Evolutionary conservation across 768 basidiomycete species (phyloP).

Genomic region (Psilocybe azurescens): DNA sequence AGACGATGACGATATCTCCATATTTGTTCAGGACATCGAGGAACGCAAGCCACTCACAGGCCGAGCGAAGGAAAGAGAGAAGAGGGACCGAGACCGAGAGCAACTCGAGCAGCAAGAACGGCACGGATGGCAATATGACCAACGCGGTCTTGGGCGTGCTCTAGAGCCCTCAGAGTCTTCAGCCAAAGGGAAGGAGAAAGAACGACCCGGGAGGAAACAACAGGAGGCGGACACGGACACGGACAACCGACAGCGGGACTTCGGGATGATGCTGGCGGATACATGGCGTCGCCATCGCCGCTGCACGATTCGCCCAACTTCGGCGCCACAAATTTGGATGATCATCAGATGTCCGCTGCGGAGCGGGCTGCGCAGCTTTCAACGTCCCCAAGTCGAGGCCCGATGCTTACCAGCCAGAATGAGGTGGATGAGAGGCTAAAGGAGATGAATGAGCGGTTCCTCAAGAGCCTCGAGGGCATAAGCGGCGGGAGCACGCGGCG

Average conservation of each 20-base stretch:
- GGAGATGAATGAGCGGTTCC: conserved; percentile 72
- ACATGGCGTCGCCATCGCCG: conserved; percentile 15
- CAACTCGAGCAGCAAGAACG: conserved; percentile 8
- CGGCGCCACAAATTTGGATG: background rate
- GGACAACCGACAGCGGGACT: conserved; percentile 1
- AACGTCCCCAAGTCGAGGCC: conserved; percentile 38
- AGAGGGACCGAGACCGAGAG: conserved; percentile 18
- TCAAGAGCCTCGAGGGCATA: conserved; percentile 67
- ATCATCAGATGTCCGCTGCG: background rate
- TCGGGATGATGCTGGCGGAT: conserved; percentile 6
- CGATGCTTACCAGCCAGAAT: conserved; percentile 67
- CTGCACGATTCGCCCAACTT: conserved; percentile 1
- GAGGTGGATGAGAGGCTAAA: conserved; percentile 70
- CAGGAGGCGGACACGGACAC: background rate
- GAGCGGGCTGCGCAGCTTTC: conserved; percentile 16
- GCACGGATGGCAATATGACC: conserved; percentile 1
- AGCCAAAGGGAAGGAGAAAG: background rate
- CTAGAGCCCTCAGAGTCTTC: conserved; percentile 3
- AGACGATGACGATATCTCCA: conserved; percentile 80
- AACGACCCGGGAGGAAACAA: background rate
- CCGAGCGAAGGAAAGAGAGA: conserved; percentile 33
- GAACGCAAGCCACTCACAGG: conserved; percentile 66
- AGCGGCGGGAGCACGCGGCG: conserved; percentile 33
- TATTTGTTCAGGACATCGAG: conserved; percentile 81
- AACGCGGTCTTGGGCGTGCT: conserved; percentile 18